A percentile compares a stretch with the other conserved stretches of the same genome.
These are phyloP conservation scores for Zalaria sp. DNA, from an alignment of 2,329 filamentous ascomycete species.

Conservation along the genomic window DNA sequence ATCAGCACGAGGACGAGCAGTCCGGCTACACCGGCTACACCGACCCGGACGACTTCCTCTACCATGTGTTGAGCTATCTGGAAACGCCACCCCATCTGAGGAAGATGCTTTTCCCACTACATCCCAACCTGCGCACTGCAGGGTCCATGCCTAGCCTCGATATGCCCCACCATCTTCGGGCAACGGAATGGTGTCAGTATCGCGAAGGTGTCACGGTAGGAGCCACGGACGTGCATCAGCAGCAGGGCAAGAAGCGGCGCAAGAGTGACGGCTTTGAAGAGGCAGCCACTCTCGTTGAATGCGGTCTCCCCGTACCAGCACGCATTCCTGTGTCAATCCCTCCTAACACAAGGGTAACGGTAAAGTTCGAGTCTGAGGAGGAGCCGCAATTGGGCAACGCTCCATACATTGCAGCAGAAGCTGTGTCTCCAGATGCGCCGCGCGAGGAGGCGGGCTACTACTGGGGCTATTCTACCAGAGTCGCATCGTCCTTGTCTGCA, in stretches of 20 bases:
- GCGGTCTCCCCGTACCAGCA: slow-evolving; percentile 32
- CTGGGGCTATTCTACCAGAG: slow-evolving; percentile 68
- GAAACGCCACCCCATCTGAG: slow-evolving; percentile 76
- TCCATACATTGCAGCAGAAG: slow-evolving; percentile 31
- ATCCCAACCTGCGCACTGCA: slow-evolving; percentile 61
- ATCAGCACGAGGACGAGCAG: slow-evolving; percentile 26
- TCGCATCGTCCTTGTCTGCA: slow-evolving; percentile 49
- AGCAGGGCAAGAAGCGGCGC: slow-evolving; percentile 2
- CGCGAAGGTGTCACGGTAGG: slow-evolving; percentile 58
- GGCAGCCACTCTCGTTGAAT: slow-evolving; percentile 32
- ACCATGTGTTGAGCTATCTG: slow-evolving; percentile 66
- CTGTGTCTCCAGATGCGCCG: slow-evolving; percentile 54
- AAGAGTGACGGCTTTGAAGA: slow-evolving; percentile 22
- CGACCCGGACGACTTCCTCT: slow-evolving; percentile 67
- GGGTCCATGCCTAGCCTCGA: slow-evolving; percentile 65
- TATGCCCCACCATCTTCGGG: slow-evolving; percentile 70
- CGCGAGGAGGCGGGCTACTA: slow-evolving; percentile 68
- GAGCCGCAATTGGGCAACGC: slow-evolving; percentile 16
- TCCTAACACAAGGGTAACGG: slow-evolving; percentile 57
- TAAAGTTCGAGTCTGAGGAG: slow-evolving; percentile 43
- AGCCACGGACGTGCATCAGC: slow-evolving; percentile 1
- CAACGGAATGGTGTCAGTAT: slow-evolving; percentile 65
- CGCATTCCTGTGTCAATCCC: slow-evolving; percentile 49
- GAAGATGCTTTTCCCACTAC: slow-evolving; percentile 59
- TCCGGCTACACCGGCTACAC: slow-evolving; percentile 50